A percentile compares a stretch with the other conserved stretches of the same genome.
Conservation (phyloP, 192 early-diverging fungal genomes). For the Lunasporangiospora selenospora region DNA sequence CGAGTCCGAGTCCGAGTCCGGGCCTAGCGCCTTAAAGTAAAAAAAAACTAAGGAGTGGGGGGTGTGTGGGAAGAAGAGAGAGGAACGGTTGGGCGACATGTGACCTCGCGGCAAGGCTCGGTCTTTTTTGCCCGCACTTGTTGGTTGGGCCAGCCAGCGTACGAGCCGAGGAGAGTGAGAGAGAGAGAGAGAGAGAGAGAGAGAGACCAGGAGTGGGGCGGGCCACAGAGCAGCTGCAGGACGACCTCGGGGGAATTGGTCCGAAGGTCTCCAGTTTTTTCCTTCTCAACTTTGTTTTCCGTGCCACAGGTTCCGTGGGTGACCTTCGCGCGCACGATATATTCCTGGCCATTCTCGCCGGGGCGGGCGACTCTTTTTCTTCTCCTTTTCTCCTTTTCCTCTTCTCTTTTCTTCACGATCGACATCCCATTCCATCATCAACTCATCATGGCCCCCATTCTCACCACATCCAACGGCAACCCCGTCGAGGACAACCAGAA, state of each 20-base stretch:
- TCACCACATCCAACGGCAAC: constrained; percentile 61
- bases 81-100: neutral
- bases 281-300: no score
- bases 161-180: neutral
- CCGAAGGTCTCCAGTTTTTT: neutral
- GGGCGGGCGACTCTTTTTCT: constrained; percentile 5
- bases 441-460: constrained; percentile 31
- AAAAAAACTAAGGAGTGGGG: constrained; percentile 1
- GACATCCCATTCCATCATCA: neutral
- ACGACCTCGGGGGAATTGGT: neutral
- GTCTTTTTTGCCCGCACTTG: neutral
- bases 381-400: constrained; percentile 4
- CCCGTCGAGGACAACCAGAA: constrained; percentile 73
- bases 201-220: constrained; percentile 11
- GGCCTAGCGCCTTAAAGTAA: neutral
- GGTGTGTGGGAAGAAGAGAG: neutral
- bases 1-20: no score
- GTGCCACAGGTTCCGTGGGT: no score
- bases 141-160: neutral
- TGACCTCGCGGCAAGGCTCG: neutral
- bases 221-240: constrained; percentile 31
- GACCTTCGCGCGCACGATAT: no score
- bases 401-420: neutral
- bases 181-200: constrained; percentile 25
- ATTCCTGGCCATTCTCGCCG: no score